These are phyloP conservation scores for Penicillium sp. DNA, from an alignment of 2,329 filamentous ascomycete genomes.

Conservation along the genomic window DNA sequence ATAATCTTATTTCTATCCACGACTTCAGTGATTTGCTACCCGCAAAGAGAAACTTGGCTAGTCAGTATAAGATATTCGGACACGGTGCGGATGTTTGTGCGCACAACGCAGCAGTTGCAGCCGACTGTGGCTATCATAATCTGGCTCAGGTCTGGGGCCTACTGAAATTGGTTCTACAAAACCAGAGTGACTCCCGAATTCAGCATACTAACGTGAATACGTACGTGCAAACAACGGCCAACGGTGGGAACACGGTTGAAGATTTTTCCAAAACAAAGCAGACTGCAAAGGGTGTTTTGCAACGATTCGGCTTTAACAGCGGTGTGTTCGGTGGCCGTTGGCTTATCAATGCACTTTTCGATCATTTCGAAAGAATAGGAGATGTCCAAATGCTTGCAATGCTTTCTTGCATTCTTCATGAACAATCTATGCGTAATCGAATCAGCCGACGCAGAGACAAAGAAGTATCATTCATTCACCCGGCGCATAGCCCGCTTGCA, in stretches of 20 bases:
- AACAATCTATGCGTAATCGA: conserved; percentile 43
- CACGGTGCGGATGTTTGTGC: conserved; percentile 75
- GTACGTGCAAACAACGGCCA: conserved; percentile 51
- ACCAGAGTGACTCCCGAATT: conserved; percentile 68
- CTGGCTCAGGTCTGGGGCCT: conserved; percentile 81
- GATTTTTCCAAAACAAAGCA: conserved; percentile 25
- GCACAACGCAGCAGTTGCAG: conserved; percentile 76
- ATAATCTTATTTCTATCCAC: conserved; percentile 71
- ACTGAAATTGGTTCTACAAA: conserved; percentile 69
- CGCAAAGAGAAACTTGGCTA: conserved; percentile 70
- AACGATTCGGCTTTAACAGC: conserved; percentile 47
- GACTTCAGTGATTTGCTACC: conserved; percentile 69
- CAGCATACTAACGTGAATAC: conserved; percentile 62
- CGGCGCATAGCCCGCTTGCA: conserved; percentile 44
- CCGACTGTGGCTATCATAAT: conserved; percentile 65
- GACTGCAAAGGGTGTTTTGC: conserved; percentile 25
- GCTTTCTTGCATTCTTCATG: conserved; percentile 57
- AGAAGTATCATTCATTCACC: conserved; percentile 31
- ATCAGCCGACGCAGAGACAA: conserved; percentile 10
- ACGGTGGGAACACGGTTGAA: conserved; percentile 29
- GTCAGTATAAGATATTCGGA: conserved; percentile 79
- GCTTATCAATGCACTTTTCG: conserved; percentile 56
- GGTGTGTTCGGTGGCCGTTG: conserved; percentile 54
- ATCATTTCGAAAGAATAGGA: conserved; percentile 57
- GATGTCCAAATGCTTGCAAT: conserved; percentile 65